Evolutionary conservation across 2,329 filamentous ascomycete genomes (phyloP).

Genomic region (Diplodia sapinea): DNA sequence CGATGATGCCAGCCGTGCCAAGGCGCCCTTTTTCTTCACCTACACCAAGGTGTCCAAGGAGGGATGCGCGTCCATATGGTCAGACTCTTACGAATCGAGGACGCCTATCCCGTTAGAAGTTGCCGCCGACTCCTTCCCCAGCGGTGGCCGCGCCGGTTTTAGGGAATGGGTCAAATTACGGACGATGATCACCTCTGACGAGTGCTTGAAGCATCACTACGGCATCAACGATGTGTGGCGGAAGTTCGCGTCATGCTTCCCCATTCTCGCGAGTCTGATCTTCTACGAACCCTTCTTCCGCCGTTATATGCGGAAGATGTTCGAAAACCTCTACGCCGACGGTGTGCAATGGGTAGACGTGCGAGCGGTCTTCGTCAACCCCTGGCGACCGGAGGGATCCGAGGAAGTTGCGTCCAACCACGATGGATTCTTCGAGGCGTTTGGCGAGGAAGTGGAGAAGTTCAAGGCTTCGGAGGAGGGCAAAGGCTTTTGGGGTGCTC

Average conservation of each 20-base stretch:
- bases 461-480: constrained; percentile 77
- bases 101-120: constrained; percentile 63
- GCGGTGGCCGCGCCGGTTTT: constrained; percentile 74
- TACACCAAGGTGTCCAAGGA: constrained; percentile 45
- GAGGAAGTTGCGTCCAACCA: constrained; percentile 72
- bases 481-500: constrained; percentile 79
- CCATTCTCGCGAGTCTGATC: constrained; percentile 73
- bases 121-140: constrained; percentile 76
- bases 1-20: constrained; percentile 59
- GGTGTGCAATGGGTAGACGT: constrained; percentile 86
- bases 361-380: constrained; percentile 73
- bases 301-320: constrained; percentile 72
- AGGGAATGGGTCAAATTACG: constrained; percentile 76
- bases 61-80: constrained; percentile 67
- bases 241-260: constrained; percentile 79
- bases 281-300: constrained; percentile 92
- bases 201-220: constrained; percentile 79
- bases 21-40: constrained; percentile 65
- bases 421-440: constrained; percentile 70
- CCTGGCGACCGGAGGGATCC: constrained; percentile 69
- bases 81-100: constrained; percentile 63
- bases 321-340: constrained; percentile 75
- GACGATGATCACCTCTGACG: constrained; percentile 72
- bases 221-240: constrained; percentile 84
- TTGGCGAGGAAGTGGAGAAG: constrained; percentile 76